Conservation (phyloP, 1,139 yeast genomes). For the Kodamaea suecica region DNA sequence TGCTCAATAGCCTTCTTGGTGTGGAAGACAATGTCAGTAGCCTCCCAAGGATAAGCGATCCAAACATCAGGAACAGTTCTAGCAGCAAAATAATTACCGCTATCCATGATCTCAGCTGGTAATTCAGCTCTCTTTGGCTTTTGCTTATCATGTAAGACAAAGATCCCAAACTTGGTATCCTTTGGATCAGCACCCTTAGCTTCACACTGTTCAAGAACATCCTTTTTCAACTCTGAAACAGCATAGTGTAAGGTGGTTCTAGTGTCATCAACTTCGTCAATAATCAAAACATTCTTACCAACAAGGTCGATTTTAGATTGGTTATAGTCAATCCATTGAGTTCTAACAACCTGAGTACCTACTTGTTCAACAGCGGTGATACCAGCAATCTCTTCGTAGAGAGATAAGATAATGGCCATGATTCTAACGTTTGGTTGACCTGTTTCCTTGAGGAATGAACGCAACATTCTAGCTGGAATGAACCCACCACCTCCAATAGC, state of each 20-base stretch:
- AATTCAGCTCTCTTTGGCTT: constrained; percentile 83
- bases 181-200: constrained; percentile 26
- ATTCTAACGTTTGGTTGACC: constrained; percentile 88
- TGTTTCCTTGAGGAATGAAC: constrained; percentile 83
- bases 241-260: constrained; percentile 95
- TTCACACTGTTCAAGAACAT: constrained; percentile 47
- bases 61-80: constrained; percentile 87
- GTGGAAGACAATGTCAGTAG: constrained; percentile 84
- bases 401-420: constrained; percentile 88
- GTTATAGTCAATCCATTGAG: constrained; percentile 92
- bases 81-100: constrained; percentile 84
- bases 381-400: constrained; percentile 78
- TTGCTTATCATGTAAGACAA: constrained; percentile 89
- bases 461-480: constrained; percentile 91
- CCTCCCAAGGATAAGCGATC: constrained; percentile 99
- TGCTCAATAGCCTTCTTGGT: constrained; percentile 78
- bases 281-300: constrained; percentile 78
- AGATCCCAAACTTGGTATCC: constrained; percentile 76
- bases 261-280: constrained; percentile 94
- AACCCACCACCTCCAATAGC: constrained; percentile 96
- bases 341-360: constrained; percentile 85
- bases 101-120: constrained; percentile 59
- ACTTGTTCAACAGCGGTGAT: constrained; percentile 59
- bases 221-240: constrained; percentile 80
- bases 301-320: constrained; percentile 53